phyloP scores from a whole-genome alignment of 1,284 basidiomycete genomes.

The Ustilago tritici region DNA sequence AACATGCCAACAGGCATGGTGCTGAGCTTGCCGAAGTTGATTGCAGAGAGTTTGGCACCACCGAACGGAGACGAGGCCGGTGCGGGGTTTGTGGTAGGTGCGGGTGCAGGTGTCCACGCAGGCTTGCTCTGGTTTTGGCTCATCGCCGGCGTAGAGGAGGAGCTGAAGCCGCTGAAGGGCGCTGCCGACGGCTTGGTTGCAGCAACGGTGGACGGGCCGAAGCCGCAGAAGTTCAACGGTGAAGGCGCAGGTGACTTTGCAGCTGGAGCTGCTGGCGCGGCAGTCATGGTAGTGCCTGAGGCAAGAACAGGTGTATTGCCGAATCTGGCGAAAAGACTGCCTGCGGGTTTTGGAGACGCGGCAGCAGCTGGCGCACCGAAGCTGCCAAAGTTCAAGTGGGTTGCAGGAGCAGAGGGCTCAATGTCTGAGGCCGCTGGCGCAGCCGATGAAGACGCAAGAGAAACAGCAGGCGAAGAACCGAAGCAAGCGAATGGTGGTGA shows the following conservation, averaged over 20 bases:
- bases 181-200: constrained; percentile 13
- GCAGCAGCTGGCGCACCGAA: constrained; percentile 16
- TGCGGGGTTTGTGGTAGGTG: constrained; percentile 11
- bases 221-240: constrained; percentile 19
- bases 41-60: constrained; percentile 12
- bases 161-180: constrained; percentile 19
- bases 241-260: constrained; percentile 14
- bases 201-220: constrained; percentile 6
- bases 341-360: constrained; percentile 12
- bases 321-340: constrained; percentile 16
- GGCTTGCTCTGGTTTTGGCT: constrained; percentile 10
- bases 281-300: background rate
- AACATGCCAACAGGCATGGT: constrained; percentile 38
- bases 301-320: constrained; percentile 1
- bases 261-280: constrained; percentile 2
- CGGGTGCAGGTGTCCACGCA: constrained; percentile 3
- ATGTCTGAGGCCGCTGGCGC: background rate
- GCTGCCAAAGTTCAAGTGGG: constrained; percentile 3
- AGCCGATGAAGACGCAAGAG: background rate
- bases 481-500: constrained; percentile 5
- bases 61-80: constrained; percentile 24
- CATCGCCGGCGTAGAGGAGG: constrained; percentile 6
- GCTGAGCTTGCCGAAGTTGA: constrained; percentile 39
- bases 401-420: constrained; percentile 2
- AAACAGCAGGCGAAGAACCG: constrained; percentile 1